phyloP scores from a whole-genome alignment of 257 asterid species.

The Henckelia pumila region DNA sequence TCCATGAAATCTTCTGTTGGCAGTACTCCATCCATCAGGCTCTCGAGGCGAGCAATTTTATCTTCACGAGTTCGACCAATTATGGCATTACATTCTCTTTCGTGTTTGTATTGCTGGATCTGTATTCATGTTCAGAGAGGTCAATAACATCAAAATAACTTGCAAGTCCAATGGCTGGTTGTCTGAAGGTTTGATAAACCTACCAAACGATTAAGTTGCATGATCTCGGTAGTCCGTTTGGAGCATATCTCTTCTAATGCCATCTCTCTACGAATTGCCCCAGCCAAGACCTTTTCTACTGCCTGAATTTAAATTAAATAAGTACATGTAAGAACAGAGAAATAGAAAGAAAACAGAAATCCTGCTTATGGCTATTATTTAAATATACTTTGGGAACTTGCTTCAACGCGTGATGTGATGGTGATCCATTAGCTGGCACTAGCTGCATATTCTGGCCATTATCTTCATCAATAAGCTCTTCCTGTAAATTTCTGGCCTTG shows the following conservation, averaged over 20 bases:
- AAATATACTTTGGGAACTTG: slow-evolving; percentile 84
- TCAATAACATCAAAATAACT: slow-evolving; percentile 22
- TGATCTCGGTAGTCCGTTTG: slow-evolving; percentile 75
- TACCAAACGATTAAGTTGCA: slow-evolving; percentile 92
- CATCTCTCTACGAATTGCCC: slow-evolving; percentile 99
- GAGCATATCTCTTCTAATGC: slow-evolving; percentile 86
- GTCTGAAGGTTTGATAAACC: slow-evolving; percentile 25
- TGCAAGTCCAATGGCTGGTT: not conserved
- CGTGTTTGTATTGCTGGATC: slow-evolving; percentile 97
- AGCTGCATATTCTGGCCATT: slow-evolving; percentile 74
- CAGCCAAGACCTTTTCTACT: slow-evolving; percentile 94
- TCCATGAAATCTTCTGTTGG: slow-evolving; percentile 87
- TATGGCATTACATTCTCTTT: slow-evolving; percentile 91
- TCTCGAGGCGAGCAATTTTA: slow-evolving; percentile 90
- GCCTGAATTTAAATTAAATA: slow-evolving; percentile 53
- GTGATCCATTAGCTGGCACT: slow-evolving; percentile 58
- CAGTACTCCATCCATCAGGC: slow-evolving; percentile 90
- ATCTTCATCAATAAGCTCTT: slow-evolving; percentile 36
- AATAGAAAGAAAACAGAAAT: slow-evolving; percentile 23
- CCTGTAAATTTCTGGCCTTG: slow-evolving; percentile 41
- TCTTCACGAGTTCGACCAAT: slow-evolving; percentile 91
- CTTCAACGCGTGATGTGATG: slow-evolving; percentile 47
- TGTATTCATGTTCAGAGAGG: slow-evolving; percentile 32
- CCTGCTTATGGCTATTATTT: slow-evolving; percentile 19
- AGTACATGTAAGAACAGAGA: slow-evolving; percentile 27